phyloP scores from a whole-genome alignment of 805 yeast genomes.

The Grigorovia transvaalensis region DNA sequence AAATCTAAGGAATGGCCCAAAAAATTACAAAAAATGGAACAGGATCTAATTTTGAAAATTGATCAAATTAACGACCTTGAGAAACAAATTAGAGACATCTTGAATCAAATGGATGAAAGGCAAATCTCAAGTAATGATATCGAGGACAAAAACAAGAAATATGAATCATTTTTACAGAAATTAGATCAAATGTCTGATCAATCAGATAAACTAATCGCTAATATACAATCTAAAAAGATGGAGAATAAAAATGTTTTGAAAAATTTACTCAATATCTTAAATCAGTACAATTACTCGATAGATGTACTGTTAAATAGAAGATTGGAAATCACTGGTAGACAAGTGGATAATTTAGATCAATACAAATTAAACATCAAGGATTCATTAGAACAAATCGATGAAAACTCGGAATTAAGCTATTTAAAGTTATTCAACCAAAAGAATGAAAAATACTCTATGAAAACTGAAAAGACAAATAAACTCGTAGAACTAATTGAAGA shows the following conservation, averaged over 20 bases:
- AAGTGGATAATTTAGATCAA: constrained; percentile 18
- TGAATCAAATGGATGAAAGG: constrained; percentile 37
- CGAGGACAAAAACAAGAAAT: constrained; percentile 50
- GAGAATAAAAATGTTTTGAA: constrained; percentile 42
- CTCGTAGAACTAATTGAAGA: constrained; percentile 26
- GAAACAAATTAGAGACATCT: constrained; percentile 33
- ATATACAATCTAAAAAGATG: constrained; percentile 39
- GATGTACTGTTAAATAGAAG: constrained; percentile 25
- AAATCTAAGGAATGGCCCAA: constrained; percentile 55
- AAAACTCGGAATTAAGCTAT: constrained; percentile 1
- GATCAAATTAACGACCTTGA: constrained; percentile 34
- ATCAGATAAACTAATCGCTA: constrained; percentile 37
- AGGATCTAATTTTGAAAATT: constrained; percentile 37
- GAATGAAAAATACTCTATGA: constrained; percentile 2
- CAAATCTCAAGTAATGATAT: constrained; percentile 56
- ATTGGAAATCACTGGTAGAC: constrained; percentile 6
- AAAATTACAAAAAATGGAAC: constrained; percentile 44
- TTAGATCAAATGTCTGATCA: constrained; percentile 39
- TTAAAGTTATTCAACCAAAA: background rate
- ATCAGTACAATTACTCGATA: constrained; percentile 48
- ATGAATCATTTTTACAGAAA: constrained; percentile 45
- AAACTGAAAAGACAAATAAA: constrained; percentile 22
- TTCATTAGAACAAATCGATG: constrained; percentile 7
- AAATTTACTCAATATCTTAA: constrained; percentile 41
- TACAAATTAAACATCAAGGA: constrained; percentile 32